These are phyloP conservation scores for Diacronema lutheri DNA, from an alignment of 78 protist species.

Conservation along the genomic window DNA sequence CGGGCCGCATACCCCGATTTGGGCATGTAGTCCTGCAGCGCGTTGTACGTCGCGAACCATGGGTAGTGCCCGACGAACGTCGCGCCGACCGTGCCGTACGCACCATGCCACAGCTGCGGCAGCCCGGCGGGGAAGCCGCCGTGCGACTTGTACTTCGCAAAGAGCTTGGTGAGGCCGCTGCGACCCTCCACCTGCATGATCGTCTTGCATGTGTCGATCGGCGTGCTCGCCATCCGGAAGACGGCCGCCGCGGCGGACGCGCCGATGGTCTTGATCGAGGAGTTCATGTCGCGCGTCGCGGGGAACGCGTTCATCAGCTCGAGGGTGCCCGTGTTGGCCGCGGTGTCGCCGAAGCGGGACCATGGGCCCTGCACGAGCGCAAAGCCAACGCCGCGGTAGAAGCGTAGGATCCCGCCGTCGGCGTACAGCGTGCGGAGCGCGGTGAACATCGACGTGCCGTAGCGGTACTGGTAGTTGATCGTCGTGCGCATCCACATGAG, in stretches of 20 bases:
- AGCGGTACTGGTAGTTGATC: slow-evolving; percentile 60
- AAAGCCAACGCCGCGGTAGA: slow-evolving; percentile 69
- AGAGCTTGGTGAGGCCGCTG: slow-evolving; percentile 38
- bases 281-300: slow-evolving; percentile 51
- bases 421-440: background rate
- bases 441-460: background rate
- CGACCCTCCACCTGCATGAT: slow-evolving; percentile 64
- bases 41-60: slow-evolving; percentile 76
- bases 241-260: slow-evolving; percentile 71
- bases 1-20: background rate
- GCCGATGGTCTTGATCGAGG: slow-evolving; percentile 59
- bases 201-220: slow-evolving; percentile 76
- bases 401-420: slow-evolving; percentile 77
- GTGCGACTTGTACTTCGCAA: background rate
- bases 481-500: slow-evolving; percentile 78
- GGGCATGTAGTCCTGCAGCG: slow-evolving; percentile 51
- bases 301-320: background rate
- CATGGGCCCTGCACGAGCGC: slow-evolving; percentile 65
- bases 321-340: slow-evolving; percentile 8
- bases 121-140: slow-evolving; percentile 25
- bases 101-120: slow-evolving; percentile 60
- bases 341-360: slow-evolving; percentile 35
- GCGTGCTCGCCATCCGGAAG: slow-evolving; percentile 71
- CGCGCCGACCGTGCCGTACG: slow-evolving; percentile 54
- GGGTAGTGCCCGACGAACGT: slow-evolving; percentile 73